Evolutionary conservation across 1,284 basidiomycete genomes (phyloP), one percentile per base, ranked within the genome.

Genomic region (Rhodofomes roseus): DNA sequence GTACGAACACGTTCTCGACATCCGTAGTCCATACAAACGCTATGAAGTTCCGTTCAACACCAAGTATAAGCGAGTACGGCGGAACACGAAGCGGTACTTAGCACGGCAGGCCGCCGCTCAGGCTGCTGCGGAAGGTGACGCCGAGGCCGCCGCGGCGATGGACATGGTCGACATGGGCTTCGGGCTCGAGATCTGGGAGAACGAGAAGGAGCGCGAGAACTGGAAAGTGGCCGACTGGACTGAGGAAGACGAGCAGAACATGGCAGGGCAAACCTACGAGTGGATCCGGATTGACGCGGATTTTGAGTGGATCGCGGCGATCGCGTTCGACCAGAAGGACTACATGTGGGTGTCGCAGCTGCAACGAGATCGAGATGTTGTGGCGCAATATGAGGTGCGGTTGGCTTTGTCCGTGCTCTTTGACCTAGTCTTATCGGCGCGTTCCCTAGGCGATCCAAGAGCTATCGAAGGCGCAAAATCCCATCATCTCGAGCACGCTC

Each of bases 261-360:
- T 98, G 93, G 88, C 88, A 62, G 93, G 91, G 44, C 95, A 95
- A 62, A 95, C 93, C 1, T 99, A 98, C 76, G 97, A 99, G 76
- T 99, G 97, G 97, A 99, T 99, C 65, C 83, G 97, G 61, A 93
- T 99, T 80, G 97, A 99, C 72, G 95, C 97, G 20, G 97, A 99
- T 72, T 96, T 97, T 74, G 96, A 99, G 76, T 99, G 97, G 97
- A 92, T 99, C 60, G 92, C 94, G 20, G 83, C 83, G 51, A 86
- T 98, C 64, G 89, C 90, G 62, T 98, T 98, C 67, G 92, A 96
- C 59, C 96, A 99, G 77, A 93, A 93, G 55, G 95, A 97, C 71
- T 98, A 95, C 75, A 98, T 98, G 92, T 99, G 96, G 96, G 92
- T 98, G 54, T 95, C 91, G 57, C 97, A 99, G 73, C 79, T 99